A percentile compares a stretch with the other conserved stretches of the same genome.
Evolutionary conservation across 2,329 filamentous ascomycete genomes (phyloP).

Genomic region (Claviceps sp.): DNA sequence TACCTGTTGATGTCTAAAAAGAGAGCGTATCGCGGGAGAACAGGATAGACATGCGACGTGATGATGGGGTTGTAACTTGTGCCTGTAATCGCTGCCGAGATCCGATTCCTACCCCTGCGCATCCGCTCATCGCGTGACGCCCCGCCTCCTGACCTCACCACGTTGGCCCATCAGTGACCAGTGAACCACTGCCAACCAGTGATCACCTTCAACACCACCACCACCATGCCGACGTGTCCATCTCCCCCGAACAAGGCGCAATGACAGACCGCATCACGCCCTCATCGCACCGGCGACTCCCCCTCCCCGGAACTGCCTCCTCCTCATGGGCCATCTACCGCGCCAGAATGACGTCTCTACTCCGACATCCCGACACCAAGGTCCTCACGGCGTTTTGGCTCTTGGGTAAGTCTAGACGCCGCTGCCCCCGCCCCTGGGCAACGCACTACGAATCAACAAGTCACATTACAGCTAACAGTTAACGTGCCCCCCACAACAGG

Average conservation of each 20-base stretch:
- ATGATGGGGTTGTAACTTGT: too few species aligned
- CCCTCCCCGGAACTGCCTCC: conserved; percentile 42
- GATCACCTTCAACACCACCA: neutral
- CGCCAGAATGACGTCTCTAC: conserved; percentile 47
- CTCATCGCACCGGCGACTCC: conserved; percentile 32
- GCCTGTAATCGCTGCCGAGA: neutral
- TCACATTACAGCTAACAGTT: neutral
- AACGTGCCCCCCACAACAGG: conserved; percentile 12
- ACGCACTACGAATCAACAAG: too few species aligned
- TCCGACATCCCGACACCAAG: conserved; percentile 54
- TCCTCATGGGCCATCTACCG: conserved; percentile 65
- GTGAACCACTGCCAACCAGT: neutral
- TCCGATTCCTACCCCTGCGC: neutral
- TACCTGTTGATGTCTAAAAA: too few species aligned
- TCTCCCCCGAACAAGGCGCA: neutral
- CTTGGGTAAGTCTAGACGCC: conserved; percentile 49
- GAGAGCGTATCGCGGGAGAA: too few species aligned
- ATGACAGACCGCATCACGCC: conserved; percentile 28
- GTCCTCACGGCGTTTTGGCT: conserved; percentile 83
- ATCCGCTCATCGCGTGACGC: neutral
- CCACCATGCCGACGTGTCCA: neutral
- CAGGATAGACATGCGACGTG: too few species aligned
- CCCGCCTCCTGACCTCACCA: too few species aligned
- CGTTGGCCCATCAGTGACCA: neutral
- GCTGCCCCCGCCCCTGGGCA: too few species aligned